Conservation (phyloP, 2,329 filamentous ascomycete species). For the Aschersonia sp. region DNA sequence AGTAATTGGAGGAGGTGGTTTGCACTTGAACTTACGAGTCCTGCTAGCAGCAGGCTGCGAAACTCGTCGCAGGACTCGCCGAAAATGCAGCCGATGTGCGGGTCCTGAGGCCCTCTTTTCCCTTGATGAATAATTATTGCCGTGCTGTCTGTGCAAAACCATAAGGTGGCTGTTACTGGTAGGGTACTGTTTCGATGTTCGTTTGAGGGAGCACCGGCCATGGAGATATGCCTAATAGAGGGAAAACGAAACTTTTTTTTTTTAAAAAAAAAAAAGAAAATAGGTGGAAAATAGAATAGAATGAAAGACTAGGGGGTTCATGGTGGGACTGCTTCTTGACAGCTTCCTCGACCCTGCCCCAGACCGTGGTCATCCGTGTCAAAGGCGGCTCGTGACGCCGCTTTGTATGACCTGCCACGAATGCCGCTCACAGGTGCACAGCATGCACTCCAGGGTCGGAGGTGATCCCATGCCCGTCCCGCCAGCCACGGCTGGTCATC, state of each 20-base stretch:
- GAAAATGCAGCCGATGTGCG: slow-evolving; percentile 1
- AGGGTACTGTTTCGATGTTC: background rate
- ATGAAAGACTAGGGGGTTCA: background rate
- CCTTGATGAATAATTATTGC: background rate
- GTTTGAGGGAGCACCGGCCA: background rate
- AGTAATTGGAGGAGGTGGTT: background rate
- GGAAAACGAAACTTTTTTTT: background rate
- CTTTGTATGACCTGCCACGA: background rate
- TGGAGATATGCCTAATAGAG: background rate
- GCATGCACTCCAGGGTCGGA: background rate
- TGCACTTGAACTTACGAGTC: background rate
- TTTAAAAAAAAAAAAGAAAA: background rate
- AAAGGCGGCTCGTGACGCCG: background rate
- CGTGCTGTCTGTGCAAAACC: background rate
- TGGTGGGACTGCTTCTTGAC: background rate
- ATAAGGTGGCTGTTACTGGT: background rate
- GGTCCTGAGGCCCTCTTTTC: background rate
- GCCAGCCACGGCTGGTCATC: background rate
- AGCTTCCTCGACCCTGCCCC: background rate
- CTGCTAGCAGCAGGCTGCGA: background rate
- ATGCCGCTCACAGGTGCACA: background rate
- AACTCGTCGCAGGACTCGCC: background rate
- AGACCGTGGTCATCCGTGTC: background rate
- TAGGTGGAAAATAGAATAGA: background rate
- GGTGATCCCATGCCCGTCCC: background rate